Evolutionary conservation across 441 rosid genomes (phyloP).

Genomic region (Aleurites moluccanus): DNA sequence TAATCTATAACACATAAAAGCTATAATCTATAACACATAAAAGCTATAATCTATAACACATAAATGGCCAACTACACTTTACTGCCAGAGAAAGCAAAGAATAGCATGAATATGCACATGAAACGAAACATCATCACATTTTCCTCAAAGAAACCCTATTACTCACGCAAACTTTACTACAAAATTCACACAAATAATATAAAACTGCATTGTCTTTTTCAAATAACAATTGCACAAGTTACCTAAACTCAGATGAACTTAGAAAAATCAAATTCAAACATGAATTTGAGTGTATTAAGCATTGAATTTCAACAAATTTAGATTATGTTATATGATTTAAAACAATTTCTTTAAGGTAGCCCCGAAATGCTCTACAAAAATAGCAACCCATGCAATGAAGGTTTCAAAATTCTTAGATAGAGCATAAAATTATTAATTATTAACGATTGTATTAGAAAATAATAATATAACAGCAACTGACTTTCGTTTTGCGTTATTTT

Average conservation of each 20-base stretch:
- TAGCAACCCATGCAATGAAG: not conserved
- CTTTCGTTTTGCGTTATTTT: slow-evolving; percentile 31
- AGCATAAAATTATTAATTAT: not conserved
- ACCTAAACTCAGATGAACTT: not conserved
- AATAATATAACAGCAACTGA: slow-evolving; percentile 20
- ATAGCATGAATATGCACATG: slow-evolving; percentile 19
- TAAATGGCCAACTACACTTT: slow-evolving; percentile 12
- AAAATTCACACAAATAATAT: not conserved
- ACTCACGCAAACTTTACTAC: not conserved
- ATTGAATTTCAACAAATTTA: no score
- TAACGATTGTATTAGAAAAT: not conserved
- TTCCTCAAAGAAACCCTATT: not conserved
- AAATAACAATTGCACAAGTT: not conserved
- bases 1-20: no score
- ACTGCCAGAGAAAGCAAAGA: slow-evolving; percentile 27
- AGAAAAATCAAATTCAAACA: not conserved
- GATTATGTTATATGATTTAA: no score
- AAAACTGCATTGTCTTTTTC: not conserved
- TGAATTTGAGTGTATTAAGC: not conserved
- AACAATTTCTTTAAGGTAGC: no score
- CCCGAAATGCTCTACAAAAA: no score
- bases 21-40: no score
- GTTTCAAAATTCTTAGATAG: not conserved
- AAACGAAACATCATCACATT: not conserved
- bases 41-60: no score